phyloP scores from a whole-genome alignment of 768 basidiomycete genomes.

The Wakefieldia striispora region DNA sequence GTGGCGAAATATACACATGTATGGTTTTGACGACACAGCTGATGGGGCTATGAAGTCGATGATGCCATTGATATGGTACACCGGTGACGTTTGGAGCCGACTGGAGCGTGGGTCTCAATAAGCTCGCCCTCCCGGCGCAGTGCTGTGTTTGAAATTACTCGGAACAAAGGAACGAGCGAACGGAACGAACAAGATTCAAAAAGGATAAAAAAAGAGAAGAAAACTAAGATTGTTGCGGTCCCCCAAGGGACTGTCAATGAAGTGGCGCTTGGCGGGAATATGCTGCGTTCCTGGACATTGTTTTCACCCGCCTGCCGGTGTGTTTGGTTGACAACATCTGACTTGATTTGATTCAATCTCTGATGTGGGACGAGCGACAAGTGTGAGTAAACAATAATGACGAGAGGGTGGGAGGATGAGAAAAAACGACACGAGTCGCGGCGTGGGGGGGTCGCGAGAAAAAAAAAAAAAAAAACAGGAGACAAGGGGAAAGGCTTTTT shows the following conservation, averaged over 20 bases:
- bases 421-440: background rate
- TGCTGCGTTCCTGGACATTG: background rate
- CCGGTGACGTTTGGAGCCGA: too few relatives aligned
- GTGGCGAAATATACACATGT: too few relatives aligned
- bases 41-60: too few relatives aligned
- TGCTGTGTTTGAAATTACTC: too few relatives aligned
- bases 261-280: too few relatives aligned
- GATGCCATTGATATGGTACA: too few relatives aligned
- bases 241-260: too few relatives aligned
- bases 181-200: background rate
- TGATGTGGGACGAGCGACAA: background rate
- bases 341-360: background rate
- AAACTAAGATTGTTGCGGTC: too few relatives aligned
- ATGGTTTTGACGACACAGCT: too few relatives aligned
- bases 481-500: background rate
- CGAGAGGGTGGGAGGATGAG: background rate
- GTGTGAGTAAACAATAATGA: constrained; percentile 2
- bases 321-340: background rate
- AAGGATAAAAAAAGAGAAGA: background rate
- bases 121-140: too few relatives aligned
- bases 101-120: too few relatives aligned
- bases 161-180: too few relatives aligned
- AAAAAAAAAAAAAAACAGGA: background rate
- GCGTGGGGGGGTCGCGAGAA: background rate
- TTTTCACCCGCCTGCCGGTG: background rate